These are phyloP conservation scores for Plasmodium berghei DNA, from an alignment of 169 alveolate genomes.

Conservation along the genomic window DNA sequence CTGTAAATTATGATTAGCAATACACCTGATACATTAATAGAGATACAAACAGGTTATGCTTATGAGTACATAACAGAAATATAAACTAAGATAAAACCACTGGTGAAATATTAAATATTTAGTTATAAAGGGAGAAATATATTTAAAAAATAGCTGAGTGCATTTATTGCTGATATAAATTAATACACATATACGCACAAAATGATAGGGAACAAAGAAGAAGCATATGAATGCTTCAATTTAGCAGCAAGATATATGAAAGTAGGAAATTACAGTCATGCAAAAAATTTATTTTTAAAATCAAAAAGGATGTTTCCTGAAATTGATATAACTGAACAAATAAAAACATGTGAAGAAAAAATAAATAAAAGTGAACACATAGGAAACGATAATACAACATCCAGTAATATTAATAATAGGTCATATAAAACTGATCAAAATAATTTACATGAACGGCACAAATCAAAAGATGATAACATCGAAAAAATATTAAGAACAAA, in stretches of 20 bases:
- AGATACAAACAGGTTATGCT: slow-evolving; percentile 4
- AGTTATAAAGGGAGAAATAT: background rate
- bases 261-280: slow-evolving; percentile 69
- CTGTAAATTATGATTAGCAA: background rate
- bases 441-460: slow-evolving; percentile 62
- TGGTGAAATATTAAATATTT: background rate
- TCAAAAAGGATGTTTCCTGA: slow-evolving; percentile 73
- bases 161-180: no score
- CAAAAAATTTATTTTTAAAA: slow-evolving; percentile 60
- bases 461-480: slow-evolving; percentile 49
- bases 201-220: slow-evolving; percentile 75
- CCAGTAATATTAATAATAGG: slow-evolving; percentile 15
- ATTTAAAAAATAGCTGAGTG: background rate
- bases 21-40: background rate
- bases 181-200: background rate
- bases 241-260: slow-evolving; percentile 61
- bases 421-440: slow-evolving; percentile 13
- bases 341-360: slow-evolving; percentile 74
- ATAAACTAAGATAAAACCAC: background rate
- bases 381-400: slow-evolving; percentile 13
- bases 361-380: slow-evolving; percentile 44
- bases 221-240: slow-evolving; percentile 70
- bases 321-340: slow-evolving; percentile 62
- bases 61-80: background rate
- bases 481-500: slow-evolving; percentile 88